Conservation (phyloP, 176 grass and related monocot species). For the Poa pratensis region DNA sequence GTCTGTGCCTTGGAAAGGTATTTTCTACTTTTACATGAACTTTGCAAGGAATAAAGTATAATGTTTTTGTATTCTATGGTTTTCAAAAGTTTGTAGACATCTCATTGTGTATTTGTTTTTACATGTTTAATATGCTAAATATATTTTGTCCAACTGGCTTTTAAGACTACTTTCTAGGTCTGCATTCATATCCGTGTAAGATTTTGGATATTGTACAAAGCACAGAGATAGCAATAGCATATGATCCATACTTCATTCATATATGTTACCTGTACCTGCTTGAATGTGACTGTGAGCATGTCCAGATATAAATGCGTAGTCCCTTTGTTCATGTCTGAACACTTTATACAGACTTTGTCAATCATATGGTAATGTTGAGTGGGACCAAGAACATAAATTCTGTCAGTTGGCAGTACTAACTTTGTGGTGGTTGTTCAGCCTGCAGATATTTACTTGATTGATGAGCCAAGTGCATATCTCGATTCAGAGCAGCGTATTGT, state of each 20-base stretch:
- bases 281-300: constrained; percentile 14
- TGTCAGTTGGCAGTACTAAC: not conserved
- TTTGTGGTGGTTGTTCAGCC: constrained; percentile 26
- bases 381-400: not conserved
- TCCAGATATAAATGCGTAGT: not conserved
- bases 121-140: not conserved
- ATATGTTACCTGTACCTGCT: not conserved
- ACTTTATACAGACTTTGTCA: not conserved
- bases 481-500: constrained; percentile 35
- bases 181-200: not conserved
- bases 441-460: constrained; percentile 34
- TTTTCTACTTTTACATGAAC: constrained; percentile 1
- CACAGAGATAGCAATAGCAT: constrained; percentile 1
- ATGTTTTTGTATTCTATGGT: not conserved
- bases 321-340: not conserved
- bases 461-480: constrained; percentile 30
- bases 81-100: constrained; percentile 6
- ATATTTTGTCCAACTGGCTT: not conserved
- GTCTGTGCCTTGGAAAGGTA: constrained; percentile 97
- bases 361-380: constrained; percentile 1
- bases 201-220: not conserved
- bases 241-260: constrained; percentile 26
- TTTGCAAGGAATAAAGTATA: not conserved
- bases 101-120: not conserved
- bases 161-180: not conserved